These are phyloP conservation scores for Crithidia bombi DNA, from an alignment of 208 protist genomes.

Conservation along the genomic window DNA sequence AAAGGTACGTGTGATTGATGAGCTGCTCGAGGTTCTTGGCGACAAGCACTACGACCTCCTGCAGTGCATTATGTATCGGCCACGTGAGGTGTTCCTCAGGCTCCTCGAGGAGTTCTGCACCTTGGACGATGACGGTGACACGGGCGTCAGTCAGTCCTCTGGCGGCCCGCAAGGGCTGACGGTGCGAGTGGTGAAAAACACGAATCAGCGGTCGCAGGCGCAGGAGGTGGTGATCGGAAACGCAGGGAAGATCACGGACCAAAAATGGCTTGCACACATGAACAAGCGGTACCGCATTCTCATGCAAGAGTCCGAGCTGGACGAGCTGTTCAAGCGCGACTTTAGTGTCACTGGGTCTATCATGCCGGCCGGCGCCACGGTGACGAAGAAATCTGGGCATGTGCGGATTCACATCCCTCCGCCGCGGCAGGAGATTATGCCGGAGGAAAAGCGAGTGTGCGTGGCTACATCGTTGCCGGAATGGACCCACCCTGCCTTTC, in stretches of 20 bases:
- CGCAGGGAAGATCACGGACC: conserved; percentile 57
- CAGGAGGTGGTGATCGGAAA: conserved; percentile 43
- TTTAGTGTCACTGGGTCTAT: conserved; percentile 77
- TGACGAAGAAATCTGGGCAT: conserved; percentile 67
- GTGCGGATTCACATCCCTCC: conserved; percentile 87
- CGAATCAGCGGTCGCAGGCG: conserved; percentile 46
- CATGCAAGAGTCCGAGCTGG: conserved; percentile 86
- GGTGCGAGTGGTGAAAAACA: conserved; percentile 74
- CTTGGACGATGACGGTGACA: conserved; percentile 65
- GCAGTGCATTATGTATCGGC: conserved; percentile 84
- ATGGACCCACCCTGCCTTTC: conserved; percentile 92
- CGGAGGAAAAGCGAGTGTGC: conserved; percentile 78
- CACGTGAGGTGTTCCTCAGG: conserved; percentile 83
- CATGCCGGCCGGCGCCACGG: conserved; percentile 65
- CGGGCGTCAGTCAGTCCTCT: conserved; percentile 23
- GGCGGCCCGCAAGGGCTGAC: conserved; percentile 43
- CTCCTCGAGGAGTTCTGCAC: conserved; percentile 91
- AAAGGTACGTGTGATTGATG: conserved; percentile 73
- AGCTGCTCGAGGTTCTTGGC: conserved; percentile 80
- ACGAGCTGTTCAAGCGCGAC: conserved; percentile 84
- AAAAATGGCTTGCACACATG: conserved; percentile 88
- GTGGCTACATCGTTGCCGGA: conserved; percentile 83
- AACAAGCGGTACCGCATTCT: conserved; percentile 83
- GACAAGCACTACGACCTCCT: conserved; percentile 85
- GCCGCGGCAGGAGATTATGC: conserved; percentile 67